Evolutionary conservation across 2,329 filamentous ascomycete genomes (phyloP).

Genomic region (Pleochaeta shiraiana): DNA sequence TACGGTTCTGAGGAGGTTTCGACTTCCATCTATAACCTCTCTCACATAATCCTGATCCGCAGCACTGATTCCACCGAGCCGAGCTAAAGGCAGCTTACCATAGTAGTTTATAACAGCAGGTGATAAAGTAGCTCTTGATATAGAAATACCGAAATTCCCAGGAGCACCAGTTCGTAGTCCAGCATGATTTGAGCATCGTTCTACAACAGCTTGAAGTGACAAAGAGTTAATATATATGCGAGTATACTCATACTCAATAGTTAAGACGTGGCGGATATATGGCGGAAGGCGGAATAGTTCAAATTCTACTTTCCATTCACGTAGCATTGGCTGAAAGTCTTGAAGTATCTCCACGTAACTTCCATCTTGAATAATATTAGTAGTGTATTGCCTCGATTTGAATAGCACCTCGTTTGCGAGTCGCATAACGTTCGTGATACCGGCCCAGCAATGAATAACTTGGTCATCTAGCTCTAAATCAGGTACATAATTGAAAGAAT

Average conservation of each 20-base stretch:
- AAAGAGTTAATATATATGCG: constrained; percentile 89
- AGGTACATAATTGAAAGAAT: constrained; percentile 41
- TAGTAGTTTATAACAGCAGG: constrained; percentile 43
- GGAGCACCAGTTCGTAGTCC: constrained; percentile 20
- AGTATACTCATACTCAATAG: constrained; percentile 90
- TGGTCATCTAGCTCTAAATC: constrained; percentile 45
- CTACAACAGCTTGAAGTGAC: constrained; percentile 82
- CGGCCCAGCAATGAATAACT: constrained; percentile 76
- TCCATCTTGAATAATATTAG: constrained; percentile 69
- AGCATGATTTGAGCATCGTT: constrained; percentile 66
- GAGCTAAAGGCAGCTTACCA: constrained; percentile 39
- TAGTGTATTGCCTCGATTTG: constrained; percentile 67
- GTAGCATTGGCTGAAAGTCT: constrained; percentile 58
- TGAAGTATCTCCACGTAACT: constrained; percentile 64
- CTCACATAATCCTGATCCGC: constrained; percentile 51
- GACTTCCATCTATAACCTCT: constrained; percentile 56
- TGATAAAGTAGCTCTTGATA: constrained; percentile 26
- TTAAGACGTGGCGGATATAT: constrained; percentile 53
- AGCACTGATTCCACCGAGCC: constrained; percentile 38
- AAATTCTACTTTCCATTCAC: constrained; percentile 62
- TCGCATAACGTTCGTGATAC: constrained; percentile 84
- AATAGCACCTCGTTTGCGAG: constrained; percentile 78
- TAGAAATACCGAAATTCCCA: constrained; percentile 10
- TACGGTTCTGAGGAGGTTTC: constrained; percentile 55
- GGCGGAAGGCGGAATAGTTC: constrained; percentile 49